phyloP scores from a whole-genome alignment of 306 rosid genomes.

The Trifolium subterraneum region DNA sequence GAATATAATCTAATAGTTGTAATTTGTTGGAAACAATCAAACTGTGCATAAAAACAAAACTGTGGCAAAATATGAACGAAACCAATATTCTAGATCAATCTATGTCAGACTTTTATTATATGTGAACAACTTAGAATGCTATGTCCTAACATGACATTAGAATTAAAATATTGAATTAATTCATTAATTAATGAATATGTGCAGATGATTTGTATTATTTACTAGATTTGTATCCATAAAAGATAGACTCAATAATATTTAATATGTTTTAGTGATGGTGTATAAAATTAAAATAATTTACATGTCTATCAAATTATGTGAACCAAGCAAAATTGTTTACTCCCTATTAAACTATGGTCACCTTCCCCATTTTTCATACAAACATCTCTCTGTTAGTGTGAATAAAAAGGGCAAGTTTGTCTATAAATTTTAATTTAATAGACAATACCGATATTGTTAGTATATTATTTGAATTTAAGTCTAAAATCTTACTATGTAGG shows the following conservation, averaged over 20 bases:
- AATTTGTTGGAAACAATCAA: conserved; percentile 4
- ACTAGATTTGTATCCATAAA: conserved; percentile 12
- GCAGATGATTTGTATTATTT: conserved; percentile 1
- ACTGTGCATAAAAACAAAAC: neutral
- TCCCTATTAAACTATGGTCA: too few species aligned
- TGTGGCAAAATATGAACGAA: conserved; percentile 39
- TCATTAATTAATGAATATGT: conserved; percentile 20
- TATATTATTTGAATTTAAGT: too few species aligned
- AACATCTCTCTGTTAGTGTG: too few species aligned
- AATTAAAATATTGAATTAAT: conserved; percentile 30
- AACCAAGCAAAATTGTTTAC: too few species aligned
- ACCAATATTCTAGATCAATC: conserved; percentile 37
- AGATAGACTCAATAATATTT: conserved; percentile 14
- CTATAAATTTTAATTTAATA: too few species aligned
- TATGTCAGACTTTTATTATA: conserved; percentile 8
- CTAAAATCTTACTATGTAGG: too few species aligned
- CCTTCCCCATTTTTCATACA: too few species aligned
- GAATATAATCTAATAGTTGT: neutral
- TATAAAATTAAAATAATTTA: neutral
- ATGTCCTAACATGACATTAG: neutral
- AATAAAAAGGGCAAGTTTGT: too few species aligned
- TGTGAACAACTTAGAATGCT: conserved; percentile 64
- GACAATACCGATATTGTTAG: too few species aligned
- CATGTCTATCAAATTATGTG: neutral
- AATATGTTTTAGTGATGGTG: neutral